Evolutionary conservation across 306 rosid species (phyloP), one percentile per base, ranked within the genome.

Genomic region (Ziziphus jujuba): DNA sequence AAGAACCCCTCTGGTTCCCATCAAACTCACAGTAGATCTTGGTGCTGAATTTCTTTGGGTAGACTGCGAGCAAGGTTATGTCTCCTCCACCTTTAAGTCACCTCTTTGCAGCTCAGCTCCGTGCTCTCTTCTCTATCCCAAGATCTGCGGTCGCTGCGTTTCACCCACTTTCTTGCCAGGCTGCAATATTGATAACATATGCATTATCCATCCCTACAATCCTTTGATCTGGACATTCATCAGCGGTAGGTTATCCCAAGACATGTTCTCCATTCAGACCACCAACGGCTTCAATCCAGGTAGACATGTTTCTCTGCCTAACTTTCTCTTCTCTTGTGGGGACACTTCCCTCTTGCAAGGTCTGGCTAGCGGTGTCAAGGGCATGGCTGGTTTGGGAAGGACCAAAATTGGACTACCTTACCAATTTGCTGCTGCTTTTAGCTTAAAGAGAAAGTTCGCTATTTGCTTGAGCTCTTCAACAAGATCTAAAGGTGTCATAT

Each of bases 361-460:
- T 43, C 84, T 87, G 19, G 55, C 88, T 12, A 49, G 2, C 3
- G 87, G 95, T 16, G 87, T 76, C 35, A 72, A 22, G 59, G 93
- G 90, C 11, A 85, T 87, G 75, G 90, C 77, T 17, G 95, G 88
- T 59, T 75, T 87, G 5, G 88, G 95, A 6, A 78, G 85, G 61
- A 44, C 79, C 0, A 71, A 33, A 59, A 78, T 71, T 23, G 75
- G 85, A 6, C 74, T 87, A 2, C 84, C 90, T 23, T 78, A 72
- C 2, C 88, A 78, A 20, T 79, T 80, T n/a, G 9, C 90, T 7
- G 69, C 78, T 0, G 74, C 82, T 44, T 84, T 84, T 33, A 62
- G 75, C 49, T 70, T 84, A 8, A 11, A 9, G 0, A 68, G 75
- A 20, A 87, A 80, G 34, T 87, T 87, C 34, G 85, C 90, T 20